These are phyloP conservation scores for Martiniozyma asiatica DNA, from an alignment of 1,139 yeast species.

Conservation along the genomic window DNA sequence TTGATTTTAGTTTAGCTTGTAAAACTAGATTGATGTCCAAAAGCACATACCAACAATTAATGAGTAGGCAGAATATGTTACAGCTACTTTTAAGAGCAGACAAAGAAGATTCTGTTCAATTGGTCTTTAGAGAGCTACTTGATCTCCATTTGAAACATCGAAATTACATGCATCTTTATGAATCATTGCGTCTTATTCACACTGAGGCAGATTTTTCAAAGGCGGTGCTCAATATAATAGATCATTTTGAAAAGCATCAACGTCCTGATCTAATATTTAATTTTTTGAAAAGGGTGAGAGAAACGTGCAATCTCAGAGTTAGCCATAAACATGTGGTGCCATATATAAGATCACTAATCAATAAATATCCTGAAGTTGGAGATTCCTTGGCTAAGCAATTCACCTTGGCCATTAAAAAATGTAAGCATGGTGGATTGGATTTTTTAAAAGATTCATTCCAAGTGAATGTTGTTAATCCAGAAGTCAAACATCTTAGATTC, in stretches of 20 bases:
- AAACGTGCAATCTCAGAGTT: conserved; percentile 5
- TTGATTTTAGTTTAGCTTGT: no score
- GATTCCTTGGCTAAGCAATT: conserved; percentile 3
- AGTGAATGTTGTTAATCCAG: no score
- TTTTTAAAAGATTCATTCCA: no score
- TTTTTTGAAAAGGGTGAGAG: conserved; percentile 6
- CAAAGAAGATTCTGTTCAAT: no score
- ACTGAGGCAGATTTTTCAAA: conserved; percentile 9
- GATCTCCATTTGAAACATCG: conserved; percentile 12
- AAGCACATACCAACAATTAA: no score
- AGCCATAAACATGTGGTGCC: conserved; percentile 9
- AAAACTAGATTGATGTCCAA: no score
- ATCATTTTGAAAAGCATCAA: conserved; percentile 11
- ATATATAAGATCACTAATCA: conserved; percentile 14
- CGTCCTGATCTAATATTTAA: conserved; percentile 9
- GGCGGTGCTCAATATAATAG: conserved; percentile 6
- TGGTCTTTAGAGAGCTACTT: conserved; percentile 9
- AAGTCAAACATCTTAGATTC: no score
- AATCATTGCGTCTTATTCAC: no score
- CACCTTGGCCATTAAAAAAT: conserved; percentile 5
- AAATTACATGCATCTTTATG: no score
- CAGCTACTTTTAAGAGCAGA: no score
- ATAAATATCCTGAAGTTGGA: conserved; percentile 14
- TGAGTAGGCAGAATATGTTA: no score
- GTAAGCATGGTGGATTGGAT: conserved; percentile 7